Percentiles rank a stretch among this genome's conserved stretches.
Evolutionary conservation across 2,329 filamentous ascomycete species (phyloP).

Genomic region (Fusarium camptoceras): DNA sequence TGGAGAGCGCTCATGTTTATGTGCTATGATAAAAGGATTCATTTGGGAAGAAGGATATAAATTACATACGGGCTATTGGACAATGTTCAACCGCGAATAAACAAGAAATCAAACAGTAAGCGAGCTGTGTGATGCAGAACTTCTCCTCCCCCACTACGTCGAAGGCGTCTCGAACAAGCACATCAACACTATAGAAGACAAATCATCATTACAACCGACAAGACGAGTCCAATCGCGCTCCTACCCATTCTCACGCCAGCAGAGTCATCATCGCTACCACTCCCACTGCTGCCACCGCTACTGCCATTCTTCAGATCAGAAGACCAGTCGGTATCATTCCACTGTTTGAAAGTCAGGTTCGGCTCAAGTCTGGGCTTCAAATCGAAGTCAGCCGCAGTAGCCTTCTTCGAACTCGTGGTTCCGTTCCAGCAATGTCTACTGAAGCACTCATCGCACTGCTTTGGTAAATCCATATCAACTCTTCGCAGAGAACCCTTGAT

Average conservation of each 20-base stretch:
- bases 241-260: background rate
- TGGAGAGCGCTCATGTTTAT: background rate
- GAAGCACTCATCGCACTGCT: slow-evolving; percentile 45
- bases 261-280: background rate
- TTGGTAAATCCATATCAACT: slow-evolving; percentile 28
- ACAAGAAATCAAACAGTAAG: background rate
- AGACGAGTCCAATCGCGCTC: background rate
- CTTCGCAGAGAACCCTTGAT: slow-evolving; percentile 73
- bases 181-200: background rate
- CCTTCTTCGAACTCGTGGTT: slow-evolving; percentile 8
- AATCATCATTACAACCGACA: background rate
- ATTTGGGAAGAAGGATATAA: background rate
- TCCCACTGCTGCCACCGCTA: background rate
- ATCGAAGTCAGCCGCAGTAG: slow-evolving; percentile 34
- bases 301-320: background rate
- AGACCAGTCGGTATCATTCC: slow-evolving; percentile 40
- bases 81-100: background rate
- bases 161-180: background rate
- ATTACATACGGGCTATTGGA: background rate
- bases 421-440: slow-evolving; percentile 46
- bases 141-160: background rate
- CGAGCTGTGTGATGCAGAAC: background rate
- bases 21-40: background rate
- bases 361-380: slow-evolving; percentile 36
- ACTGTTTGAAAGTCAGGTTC: slow-evolving; percentile 37